Evolutionary conservation across 768 basidiomycete species (phyloP).

Genomic region (Lactifluus hygrophoroides): DNA sequence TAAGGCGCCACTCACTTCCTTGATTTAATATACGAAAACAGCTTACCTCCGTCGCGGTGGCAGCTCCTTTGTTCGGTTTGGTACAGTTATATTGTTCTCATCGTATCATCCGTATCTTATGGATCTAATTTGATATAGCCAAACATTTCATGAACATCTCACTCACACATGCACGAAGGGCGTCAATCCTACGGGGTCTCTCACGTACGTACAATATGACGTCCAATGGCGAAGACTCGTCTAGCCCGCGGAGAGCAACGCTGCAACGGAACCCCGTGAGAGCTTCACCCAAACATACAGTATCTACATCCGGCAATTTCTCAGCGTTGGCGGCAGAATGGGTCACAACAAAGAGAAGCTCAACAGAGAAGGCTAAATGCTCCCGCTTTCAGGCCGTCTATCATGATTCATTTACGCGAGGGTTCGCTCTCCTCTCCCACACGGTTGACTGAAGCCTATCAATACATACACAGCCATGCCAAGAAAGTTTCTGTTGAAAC

Average conservation of each 20-base stretch:
- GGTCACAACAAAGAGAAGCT: neutral
- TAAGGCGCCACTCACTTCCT: slow-evolving; percentile 13
- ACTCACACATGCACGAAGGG: neutral
- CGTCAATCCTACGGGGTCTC: neutral
- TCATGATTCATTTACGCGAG: neutral
- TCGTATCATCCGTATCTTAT: neutral
- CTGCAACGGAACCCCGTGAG: neutral
- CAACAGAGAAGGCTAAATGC: slow-evolving; percentile 1
- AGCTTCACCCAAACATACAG: neutral
- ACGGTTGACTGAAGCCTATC: neutral
- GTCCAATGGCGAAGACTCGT: neutral
- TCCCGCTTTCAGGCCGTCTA: neutral
- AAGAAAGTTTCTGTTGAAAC: neutral
- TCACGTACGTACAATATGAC: slow-evolving; percentile 13
- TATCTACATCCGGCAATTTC: neutral
- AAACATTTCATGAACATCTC: neutral
- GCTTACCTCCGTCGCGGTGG: neutral
- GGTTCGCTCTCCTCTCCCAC: neutral
- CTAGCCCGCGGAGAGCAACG: neutral
- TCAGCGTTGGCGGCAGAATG: neutral
- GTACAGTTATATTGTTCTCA: slow-evolving; percentile 1
- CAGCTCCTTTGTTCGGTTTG: neutral
- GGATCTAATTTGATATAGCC: slow-evolving; percentile 3
- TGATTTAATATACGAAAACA: slow-evolving; percentile 7
- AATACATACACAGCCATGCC: neutral